These are phyloP conservation scores for Magnaporthales sp. DNA, from an alignment of 2,329 filamentous ascomycete species.

Conservation along the genomic window DNA sequence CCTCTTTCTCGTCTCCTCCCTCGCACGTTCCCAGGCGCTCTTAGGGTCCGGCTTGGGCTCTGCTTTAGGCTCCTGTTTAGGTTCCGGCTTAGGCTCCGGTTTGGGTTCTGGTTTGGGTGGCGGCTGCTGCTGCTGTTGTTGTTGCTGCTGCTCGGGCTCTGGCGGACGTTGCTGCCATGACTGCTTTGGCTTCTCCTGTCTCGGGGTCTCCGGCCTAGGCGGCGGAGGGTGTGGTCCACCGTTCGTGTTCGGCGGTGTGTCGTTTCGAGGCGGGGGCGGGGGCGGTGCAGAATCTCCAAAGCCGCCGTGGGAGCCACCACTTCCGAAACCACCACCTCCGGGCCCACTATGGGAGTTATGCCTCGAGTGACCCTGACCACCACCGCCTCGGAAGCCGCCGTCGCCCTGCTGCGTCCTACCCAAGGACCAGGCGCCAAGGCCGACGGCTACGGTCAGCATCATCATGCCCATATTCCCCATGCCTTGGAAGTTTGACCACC, in stretches of 20 bases:
- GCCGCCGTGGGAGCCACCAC: constrained; percentile 16
- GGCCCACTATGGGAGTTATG: constrained; percentile 9
- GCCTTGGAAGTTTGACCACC: constrained; percentile 63
- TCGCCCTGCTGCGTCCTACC: constrained; percentile 53
- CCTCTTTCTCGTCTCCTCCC: constrained; percentile 55
- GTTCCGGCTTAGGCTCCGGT: constrained; percentile 16
- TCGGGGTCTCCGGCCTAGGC: constrained; percentile 8
- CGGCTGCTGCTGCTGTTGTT: constrained; percentile 16
- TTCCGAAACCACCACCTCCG: constrained; percentile 16
- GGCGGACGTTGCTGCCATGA: constrained; percentile 16
- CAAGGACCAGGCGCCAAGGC: constrained; percentile 68
- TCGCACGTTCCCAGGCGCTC: constrained; percentile 58
- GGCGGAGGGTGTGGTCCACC: constrained; percentile 5
- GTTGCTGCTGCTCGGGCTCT: constrained; percentile 11
- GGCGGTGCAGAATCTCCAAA: constrained; percentile 19
- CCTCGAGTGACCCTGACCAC: constrained; percentile 12
- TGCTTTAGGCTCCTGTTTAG: constrained; percentile 13
- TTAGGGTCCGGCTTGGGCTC: constrained; percentile 26
- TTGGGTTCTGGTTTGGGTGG: not conserved
- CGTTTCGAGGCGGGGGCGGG: constrained; percentile 15
- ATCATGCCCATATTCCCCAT: constrained; percentile 66
- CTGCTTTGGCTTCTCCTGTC: constrained; percentile 16
- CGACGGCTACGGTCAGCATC: constrained; percentile 64
- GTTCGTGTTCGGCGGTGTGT: constrained; percentile 13
- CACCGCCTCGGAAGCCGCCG: constrained; percentile 12